A percentile compares a stretch with the other conserved stretches of the same genome.
Conservation (phyloP, 2,329 filamentous ascomycete species). For the Colletotrichum sp. region DNA sequence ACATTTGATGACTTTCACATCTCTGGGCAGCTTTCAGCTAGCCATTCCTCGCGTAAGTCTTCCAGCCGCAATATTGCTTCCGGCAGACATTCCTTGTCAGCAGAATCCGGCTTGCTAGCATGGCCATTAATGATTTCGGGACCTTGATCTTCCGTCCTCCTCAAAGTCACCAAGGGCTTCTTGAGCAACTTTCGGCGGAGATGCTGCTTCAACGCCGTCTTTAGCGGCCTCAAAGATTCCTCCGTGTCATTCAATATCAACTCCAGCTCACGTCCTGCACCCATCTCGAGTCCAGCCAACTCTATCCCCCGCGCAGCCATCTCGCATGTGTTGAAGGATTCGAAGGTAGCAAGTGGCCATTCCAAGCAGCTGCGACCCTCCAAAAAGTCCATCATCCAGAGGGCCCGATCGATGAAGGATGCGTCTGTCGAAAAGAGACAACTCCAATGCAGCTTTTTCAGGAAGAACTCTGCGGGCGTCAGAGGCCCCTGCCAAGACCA, state of each 20-base stretch:
- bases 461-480: background rate
- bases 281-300: rapidly evolving
- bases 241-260: background rate
- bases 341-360: background rate
- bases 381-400: background rate
- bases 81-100: background rate
- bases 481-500: background rate
- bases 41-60: background rate
- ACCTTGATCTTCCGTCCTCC: background rate
- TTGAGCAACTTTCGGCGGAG: background rate
- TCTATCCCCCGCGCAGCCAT: background rate
- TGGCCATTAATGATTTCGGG: background rate
- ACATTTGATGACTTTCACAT: background rate
- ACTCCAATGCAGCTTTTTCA: background rate
- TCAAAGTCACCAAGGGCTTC: background rate
- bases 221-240: background rate
- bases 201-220: background rate
- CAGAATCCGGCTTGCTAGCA: background rate
- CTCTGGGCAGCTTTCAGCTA: background rate
- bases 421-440: background rate
- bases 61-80: background rate
- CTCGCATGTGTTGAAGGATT: background rate
- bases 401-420: background rate
- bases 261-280: background rate
- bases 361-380: background rate